These are phyloP conservation scores for Tinospora cordifolia DNA, from an alignment of 164 flowering plant species.

Conservation along the genomic window DNA sequence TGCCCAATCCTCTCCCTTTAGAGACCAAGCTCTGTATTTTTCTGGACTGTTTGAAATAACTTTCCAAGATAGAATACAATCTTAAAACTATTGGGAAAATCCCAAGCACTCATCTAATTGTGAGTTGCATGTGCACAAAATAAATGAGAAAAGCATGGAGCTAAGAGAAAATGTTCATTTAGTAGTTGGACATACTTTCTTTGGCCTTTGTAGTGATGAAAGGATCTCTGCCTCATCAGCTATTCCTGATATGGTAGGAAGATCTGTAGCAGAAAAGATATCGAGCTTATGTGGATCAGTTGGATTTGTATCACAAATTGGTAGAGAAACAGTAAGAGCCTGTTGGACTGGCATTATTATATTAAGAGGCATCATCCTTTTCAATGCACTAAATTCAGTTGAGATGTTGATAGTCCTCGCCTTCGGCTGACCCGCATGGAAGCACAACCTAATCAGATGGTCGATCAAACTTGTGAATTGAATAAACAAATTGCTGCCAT, in stretches of 20 bases:
- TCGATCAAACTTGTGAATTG: constrained; percentile 83
- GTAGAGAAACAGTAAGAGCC: constrained; percentile 77
- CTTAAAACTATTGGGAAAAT: too few relatives aligned
- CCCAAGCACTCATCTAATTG: not conserved
- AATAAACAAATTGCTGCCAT: constrained; percentile 52
- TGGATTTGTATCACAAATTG: constrained; percentile 42
- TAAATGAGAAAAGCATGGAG: not conserved
- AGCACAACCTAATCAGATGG: constrained; percentile 84
- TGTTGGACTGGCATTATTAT: constrained; percentile 93
- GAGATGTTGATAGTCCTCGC: constrained; percentile 70
- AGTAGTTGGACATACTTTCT: constrained; percentile 48
- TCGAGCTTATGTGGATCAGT: constrained; percentile 32
- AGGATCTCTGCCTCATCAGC: constrained; percentile 97
- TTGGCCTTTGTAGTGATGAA: constrained; percentile 96
- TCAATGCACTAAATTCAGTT: constrained; percentile 91
- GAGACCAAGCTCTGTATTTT: too few relatives aligned
- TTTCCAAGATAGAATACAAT: too few relatives aligned
- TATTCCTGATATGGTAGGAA: constrained; percentile 85
- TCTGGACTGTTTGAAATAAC: too few relatives aligned
- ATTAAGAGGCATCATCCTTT: constrained; percentile 97
- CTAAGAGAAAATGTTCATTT: not conserved
- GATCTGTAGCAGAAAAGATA: constrained; percentile 61
- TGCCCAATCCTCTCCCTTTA: too few relatives aligned
- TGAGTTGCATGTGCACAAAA: not conserved
- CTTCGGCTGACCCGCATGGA: constrained; percentile 82